Conservation (phyloP, 169 alveolate species). For the Plasmodium fragile region DNA sequence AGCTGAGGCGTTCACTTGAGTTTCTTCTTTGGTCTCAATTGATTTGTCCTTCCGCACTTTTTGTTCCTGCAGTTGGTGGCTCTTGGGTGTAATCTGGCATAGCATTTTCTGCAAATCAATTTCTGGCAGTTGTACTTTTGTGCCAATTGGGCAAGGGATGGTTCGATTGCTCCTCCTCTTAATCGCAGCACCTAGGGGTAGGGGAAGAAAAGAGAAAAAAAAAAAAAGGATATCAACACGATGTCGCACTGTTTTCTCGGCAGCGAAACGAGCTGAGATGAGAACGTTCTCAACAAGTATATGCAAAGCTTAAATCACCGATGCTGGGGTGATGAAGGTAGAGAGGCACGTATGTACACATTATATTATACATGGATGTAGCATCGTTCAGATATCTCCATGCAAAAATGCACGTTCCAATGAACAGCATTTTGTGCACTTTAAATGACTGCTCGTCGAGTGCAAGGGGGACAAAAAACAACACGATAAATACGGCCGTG, state of each 20-base stretch:
- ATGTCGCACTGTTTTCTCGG: background rate
- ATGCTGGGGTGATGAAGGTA: background rate
- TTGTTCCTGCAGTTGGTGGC: constrained; percentile 99
- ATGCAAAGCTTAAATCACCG: background rate
- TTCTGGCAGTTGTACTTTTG: constrained; percentile 99
- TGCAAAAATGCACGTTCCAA: background rate
- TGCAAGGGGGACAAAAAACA: background rate
- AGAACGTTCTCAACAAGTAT: too few relatives aligned
- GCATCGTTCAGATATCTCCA: background rate
- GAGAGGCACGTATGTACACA: background rate
- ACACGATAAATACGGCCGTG: background rate
- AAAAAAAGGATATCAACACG: background rate
- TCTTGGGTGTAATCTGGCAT: constrained; percentile 99
- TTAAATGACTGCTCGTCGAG: background rate
- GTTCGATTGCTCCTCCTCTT: constrained; percentile 99
- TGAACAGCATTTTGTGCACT: background rate
- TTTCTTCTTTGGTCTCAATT: constrained; percentile 99
- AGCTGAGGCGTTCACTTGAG: constrained; percentile 88
- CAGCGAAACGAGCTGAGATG: background rate
- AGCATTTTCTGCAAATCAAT: constrained; percentile 98
- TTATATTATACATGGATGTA: background rate
- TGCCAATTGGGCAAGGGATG: constrained; percentile 98
- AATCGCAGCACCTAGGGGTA: constrained; percentile 91
- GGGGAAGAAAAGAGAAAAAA: background rate
- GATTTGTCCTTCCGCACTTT: constrained; percentile 99